Evolutionary conservation across 768 basidiomycete species (phyloP), one percentile per base, ranked within the genome.

Genomic region (Tubosaeta sp.): DNA sequence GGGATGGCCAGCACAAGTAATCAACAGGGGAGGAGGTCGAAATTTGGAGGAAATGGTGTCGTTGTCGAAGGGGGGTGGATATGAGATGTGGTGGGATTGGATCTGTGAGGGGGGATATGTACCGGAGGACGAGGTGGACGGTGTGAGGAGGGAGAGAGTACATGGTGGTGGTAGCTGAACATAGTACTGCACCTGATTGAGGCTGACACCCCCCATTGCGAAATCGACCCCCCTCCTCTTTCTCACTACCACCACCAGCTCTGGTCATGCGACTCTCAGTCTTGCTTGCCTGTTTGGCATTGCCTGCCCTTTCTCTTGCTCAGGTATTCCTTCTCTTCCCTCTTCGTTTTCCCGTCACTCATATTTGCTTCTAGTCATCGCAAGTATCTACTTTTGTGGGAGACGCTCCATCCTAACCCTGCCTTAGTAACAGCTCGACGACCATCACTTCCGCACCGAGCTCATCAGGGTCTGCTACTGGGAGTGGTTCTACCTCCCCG

Each of bases 1-100:
- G 58, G 4, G 76, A 72, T 10, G 87, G 84, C 87, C 87, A 90
- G 57, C 77, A 78, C 40, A 90, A 73, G 63, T 90, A 90, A 3
- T 78, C 71, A 30, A 66, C 55, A 9, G 78, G 71, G 56, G 79
- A 68, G 22, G 78, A 70, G 9, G 78, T 73, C 24, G 74, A 64
- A 50, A 89, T 69, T 18, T 68, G 60, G 42, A 90, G 80, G 66
- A 86, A 84, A 53, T 71, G 77, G 62, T 87, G 86, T 32, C 87
- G 74, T 63, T 86, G 81, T 3, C 73, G 71, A 29, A 87, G 77
- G 18, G 79, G 70, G 5, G 65, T 65, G 1, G 86, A 87, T 51
- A 89, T 57, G 42, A 88, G 74, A 63, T 84, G 77, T 0, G 74
- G 69, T 1, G 87, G 86, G 34, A 90, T 64, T 1, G 75, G 73